phyloP scores from a whole-genome alignment of 331 rosid species.

The Phaseolus coccineus region DNA sequence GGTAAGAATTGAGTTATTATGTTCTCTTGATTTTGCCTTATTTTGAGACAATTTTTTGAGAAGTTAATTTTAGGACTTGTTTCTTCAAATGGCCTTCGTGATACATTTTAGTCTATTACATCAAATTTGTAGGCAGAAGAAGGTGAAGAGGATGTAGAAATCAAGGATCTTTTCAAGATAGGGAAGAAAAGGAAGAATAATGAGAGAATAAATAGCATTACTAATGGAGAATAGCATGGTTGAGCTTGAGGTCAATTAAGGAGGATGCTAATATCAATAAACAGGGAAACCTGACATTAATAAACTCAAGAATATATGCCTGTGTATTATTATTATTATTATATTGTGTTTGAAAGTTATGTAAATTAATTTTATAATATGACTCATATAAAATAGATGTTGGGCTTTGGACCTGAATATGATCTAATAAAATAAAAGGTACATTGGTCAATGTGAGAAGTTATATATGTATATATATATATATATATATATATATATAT shows the following conservation, averaged over 20 bases:
- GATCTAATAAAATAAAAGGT: too few relatives aligned
- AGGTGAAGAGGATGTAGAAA: conserved; percentile 91
- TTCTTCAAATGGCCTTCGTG: conserved; percentile 18
- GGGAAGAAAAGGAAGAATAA: conserved; percentile 89
- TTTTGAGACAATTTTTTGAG: neutral
- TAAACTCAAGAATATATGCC: conserved; percentile 66
- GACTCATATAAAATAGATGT: too few relatives aligned
- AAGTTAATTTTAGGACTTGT: conserved; percentile 7
- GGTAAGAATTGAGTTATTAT: neutral
- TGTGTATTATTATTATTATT: too few relatives aligned
- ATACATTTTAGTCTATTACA: conserved; percentile 7
- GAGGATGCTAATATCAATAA: conserved; percentile 91
- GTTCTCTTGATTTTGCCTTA: neutral
- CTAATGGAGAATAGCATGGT: conserved; percentile 96
- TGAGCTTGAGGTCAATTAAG: conserved; percentile 92
- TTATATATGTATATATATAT: too few relatives aligned
- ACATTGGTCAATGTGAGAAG: too few relatives aligned
- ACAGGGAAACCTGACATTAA: conserved; percentile 89
- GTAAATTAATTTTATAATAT: too few relatives aligned
- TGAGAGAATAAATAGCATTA: conserved; percentile 86
- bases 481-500: too few relatives aligned
- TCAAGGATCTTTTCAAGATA: conserved; percentile 72
- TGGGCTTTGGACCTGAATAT: too few relatives aligned
- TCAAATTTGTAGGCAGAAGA: conserved; percentile 80
- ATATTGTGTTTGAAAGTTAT: too few relatives aligned